These are phyloP conservation scores for Blastobotrys peoriensis DNA, from an alignment of 805 yeast genomes.

Conservation along the genomic window DNA sequence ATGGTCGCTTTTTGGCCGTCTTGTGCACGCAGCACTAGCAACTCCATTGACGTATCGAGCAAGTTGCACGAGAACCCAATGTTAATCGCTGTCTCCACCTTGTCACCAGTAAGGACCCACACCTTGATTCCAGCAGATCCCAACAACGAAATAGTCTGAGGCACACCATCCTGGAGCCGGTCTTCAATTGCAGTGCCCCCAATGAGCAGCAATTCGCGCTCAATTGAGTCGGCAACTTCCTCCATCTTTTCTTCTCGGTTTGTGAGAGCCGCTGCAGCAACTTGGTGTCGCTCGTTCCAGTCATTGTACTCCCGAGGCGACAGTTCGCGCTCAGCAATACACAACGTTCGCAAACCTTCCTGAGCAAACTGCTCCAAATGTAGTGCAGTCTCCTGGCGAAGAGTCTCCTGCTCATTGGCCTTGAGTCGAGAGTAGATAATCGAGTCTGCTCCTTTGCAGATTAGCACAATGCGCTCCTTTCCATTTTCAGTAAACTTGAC, in stretches of 20 bases:
- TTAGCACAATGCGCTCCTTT: slow-evolving; percentile 39
- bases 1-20: slow-evolving; percentile 25
- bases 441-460: slow-evolving; percentile 75
- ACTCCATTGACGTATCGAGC: slow-evolving; percentile 63
- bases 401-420: slow-evolving; percentile 35
- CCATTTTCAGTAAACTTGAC: slow-evolving; percentile 35
- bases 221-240: slow-evolving; percentile 54
- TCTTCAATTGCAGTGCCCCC: slow-evolving; percentile 88
- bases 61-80: slow-evolving; percentile 80
- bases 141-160: slow-evolving; percentile 62
- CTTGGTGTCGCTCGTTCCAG: slow-evolving; percentile 53
- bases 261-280: slow-evolving; percentile 53
- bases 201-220: slow-evolving; percentile 48
- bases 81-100: slow-evolving; percentile 82
- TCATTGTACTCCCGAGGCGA: slow-evolving; percentile 39
- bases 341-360: slow-evolving; percentile 75
- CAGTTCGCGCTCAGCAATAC: slow-evolving; percentile 60
- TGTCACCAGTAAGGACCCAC: slow-evolving; percentile 84
- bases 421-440: slow-evolving; percentile 54
- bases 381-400: slow-evolving; percentile 56
- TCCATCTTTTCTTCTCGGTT: slow-evolving; percentile 60
- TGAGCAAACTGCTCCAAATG: slow-evolving; percentile 70
- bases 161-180: slow-evolving; percentile 73
- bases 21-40: slow-evolving; percentile 48
- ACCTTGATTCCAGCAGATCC: slow-evolving; percentile 72